These are phyloP conservation scores for Coniochaeta sp. DNA, from an alignment of 2,329 filamentous ascomycete genomes.

Conservation along the genomic window DNA sequence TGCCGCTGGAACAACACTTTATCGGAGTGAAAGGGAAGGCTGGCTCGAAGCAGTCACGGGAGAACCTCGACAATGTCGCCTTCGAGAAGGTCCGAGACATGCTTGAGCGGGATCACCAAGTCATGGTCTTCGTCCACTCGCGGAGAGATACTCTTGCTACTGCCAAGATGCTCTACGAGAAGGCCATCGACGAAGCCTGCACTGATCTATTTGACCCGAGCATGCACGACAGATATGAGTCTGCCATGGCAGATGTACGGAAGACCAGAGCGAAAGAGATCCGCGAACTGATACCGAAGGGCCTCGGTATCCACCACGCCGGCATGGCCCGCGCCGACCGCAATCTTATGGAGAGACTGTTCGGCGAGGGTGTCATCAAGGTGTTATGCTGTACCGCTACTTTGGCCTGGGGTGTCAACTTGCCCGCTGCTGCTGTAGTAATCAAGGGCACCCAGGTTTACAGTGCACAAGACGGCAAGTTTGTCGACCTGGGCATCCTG, in stretches of 20 bases:
- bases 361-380: conserved; percentile 86
- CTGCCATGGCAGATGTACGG: conserved; percentile 78
- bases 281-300: conserved; percentile 81
- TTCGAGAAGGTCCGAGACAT: conserved; percentile 96
- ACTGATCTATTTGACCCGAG: conserved; percentile 78
- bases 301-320: conserved; percentile 91
- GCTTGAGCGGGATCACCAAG: conserved; percentile 84
- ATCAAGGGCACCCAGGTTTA: conserved; percentile 99
- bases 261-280: conserved; percentile 79
- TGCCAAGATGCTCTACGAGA: conserved; percentile 77
- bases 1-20: conserved; percentile 95
- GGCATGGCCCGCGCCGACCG: conserved; percentile 93
- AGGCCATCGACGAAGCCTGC: conserved; percentile 74
- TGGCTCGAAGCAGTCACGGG: conserved; percentile 70
- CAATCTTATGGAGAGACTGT: conserved; percentile 91
- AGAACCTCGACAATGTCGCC: conserved; percentile 79
- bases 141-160: conserved; percentile 88
- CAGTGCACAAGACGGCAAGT: conserved; percentile 92
- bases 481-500: conserved; percentile 90
- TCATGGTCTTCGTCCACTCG: conserved; percentile 99
- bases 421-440: conserved; percentile 90
- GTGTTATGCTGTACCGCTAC: conserved; percentile 98
- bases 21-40: conserved; percentile 91
- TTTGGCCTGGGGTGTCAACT: conserved; percentile 96
- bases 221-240: conserved; percentile 70